A percentile compares a stretch with the other conserved stretches of the same genome.
Conservation (phyloP, 164 flowering plant genomes). For the Berberis vulgaris region DNA sequence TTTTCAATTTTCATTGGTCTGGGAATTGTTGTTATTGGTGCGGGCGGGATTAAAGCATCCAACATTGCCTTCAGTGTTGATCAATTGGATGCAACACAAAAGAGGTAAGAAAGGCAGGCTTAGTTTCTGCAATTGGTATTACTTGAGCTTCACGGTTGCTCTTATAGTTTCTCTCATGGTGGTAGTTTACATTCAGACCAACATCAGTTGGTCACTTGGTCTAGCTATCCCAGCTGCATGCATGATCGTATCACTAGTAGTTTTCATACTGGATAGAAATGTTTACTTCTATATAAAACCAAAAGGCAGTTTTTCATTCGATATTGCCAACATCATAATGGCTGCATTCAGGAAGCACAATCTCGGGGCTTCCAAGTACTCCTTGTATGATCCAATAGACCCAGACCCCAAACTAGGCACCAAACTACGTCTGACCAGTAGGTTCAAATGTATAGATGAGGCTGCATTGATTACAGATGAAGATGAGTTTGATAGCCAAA, state of each 20-base stretch:
- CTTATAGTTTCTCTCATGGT: conserved; percentile 47
- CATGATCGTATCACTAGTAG: conserved; percentile 25
- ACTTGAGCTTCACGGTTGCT: conserved; percentile 48
- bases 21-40: conserved; percentile 36
- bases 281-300: conserved; percentile 37
- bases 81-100: conserved; percentile 50
- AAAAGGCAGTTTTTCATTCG: conserved; percentile 40
- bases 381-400: conserved; percentile 21
- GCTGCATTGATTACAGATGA: conserved; percentile 28
- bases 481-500: conserved; percentile 23
- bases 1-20: conserved; percentile 19
- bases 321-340: conserved; percentile 31
- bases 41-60: conserved; percentile 60
- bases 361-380: neutral
- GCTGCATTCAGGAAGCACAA: conserved; percentile 35
- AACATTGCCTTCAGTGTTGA: conserved; percentile 74
- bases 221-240: conserved; percentile 46
- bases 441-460: conserved; percentile 25
- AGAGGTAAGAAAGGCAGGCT: conserved; percentile 22
- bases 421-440: conserved; percentile 15
- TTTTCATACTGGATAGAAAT: conserved; percentile 37
- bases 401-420: neutral
- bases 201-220: conserved; percentile 52
- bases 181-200: conserved; percentile 49
- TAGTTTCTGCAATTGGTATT: conserved; percentile 65